These are phyloP conservation scores for Stagonosporopsis cucurbitacearum DNA, from an alignment of 2,329 filamentous ascomycete genomes.

Conservation along the genomic window DNA sequence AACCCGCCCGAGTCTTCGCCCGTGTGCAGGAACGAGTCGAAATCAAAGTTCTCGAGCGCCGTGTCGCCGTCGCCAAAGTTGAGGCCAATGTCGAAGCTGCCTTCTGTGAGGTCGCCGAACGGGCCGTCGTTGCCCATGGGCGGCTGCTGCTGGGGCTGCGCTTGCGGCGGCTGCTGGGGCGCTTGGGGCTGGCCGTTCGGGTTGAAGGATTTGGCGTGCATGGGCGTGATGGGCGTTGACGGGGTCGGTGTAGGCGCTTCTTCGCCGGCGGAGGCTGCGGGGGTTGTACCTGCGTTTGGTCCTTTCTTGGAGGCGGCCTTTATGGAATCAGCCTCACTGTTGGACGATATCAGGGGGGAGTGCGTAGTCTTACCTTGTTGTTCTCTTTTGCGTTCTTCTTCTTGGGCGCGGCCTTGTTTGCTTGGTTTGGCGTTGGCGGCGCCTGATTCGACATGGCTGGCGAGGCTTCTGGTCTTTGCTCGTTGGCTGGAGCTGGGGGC, in stretches of 20 bases:
- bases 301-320: constrained; percentile 51
- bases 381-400: constrained; percentile 75
- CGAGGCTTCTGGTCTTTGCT: constrained; percentile 55
- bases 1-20: constrained; percentile 53
- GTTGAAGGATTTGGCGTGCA: constrained; percentile 50
- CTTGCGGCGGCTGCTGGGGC: constrained; percentile 36
- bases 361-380: constrained; percentile 68
- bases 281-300: constrained; percentile 49
- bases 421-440: constrained; percentile 77
- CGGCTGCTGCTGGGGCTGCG: constrained; percentile 42
- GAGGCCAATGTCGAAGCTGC: constrained; percentile 51
- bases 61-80: constrained; percentile 61
- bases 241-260: constrained; percentile 57
- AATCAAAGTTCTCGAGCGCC: constrained; percentile 72
- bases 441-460: constrained; percentile 58
- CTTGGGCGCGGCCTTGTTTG: constrained; percentile 75
- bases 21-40: constrained; percentile 70
- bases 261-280: constrained; percentile 52
- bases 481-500: constrained; percentile 54
- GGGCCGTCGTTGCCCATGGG: constrained; percentile 48
- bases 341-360: constrained; percentile 29
- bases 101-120: constrained; percentile 51
- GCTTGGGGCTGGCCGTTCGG: constrained; percentile 42
- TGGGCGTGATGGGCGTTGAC: constrained; percentile 57
- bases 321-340: constrained; percentile 48